Conservation (phyloP, 768 basidiomycete species). For the Suillus variegatus region DNA sequence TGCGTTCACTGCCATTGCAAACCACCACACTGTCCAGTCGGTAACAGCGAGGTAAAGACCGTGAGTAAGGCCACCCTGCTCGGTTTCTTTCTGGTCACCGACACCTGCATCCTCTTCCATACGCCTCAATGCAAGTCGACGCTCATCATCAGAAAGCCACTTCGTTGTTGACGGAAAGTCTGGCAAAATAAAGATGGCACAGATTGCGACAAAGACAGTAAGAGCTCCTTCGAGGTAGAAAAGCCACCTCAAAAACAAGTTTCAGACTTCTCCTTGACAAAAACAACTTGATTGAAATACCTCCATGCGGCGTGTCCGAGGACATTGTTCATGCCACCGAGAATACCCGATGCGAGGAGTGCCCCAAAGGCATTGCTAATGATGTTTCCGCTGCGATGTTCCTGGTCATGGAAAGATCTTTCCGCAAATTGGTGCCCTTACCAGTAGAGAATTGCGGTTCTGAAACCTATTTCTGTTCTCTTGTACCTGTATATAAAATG, state of each 20-base stretch:
- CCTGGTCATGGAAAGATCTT: neutral
- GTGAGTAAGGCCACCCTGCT: slow-evolving; percentile 35
- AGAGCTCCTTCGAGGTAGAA: slow-evolving; percentile 49
- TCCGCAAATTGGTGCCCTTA: neutral
- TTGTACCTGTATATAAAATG: slow-evolving; percentile 39
- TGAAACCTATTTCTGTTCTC: slow-evolving; percentile 43
- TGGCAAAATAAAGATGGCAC: slow-evolving; percentile 49
- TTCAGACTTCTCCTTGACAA: slow-evolving; percentile 10
- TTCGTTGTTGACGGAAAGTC: slow-evolving; percentile 43
- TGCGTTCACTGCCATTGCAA: slow-evolving; percentile 50
- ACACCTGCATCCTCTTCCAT: slow-evolving; percentile 68
- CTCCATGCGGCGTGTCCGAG: slow-evolving; percentile 56
- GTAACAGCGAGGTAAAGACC: slow-evolving; percentile 63
- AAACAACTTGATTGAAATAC: slow-evolving; percentile 25
- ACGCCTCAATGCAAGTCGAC: slow-evolving; percentile 51
- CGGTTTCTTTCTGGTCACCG: slow-evolving; percentile 52
- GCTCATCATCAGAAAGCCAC: slow-evolving; percentile 40
- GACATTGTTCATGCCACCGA: slow-evolving; percentile 47
- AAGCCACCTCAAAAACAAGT: slow-evolving; percentile 40
- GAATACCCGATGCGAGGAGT: slow-evolving; percentile 48
- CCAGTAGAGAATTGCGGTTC: slow-evolving; percentile 47
- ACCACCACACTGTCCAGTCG: slow-evolving; percentile 85
- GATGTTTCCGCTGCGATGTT: slow-evolving; percentile 37
- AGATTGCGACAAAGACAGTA: slow-evolving; percentile 46
- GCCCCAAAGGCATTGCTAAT: slow-evolving; percentile 59